phyloP scores from a whole-genome alignment of 805 yeast species.

The Suhomyces prunicola region DNA sequence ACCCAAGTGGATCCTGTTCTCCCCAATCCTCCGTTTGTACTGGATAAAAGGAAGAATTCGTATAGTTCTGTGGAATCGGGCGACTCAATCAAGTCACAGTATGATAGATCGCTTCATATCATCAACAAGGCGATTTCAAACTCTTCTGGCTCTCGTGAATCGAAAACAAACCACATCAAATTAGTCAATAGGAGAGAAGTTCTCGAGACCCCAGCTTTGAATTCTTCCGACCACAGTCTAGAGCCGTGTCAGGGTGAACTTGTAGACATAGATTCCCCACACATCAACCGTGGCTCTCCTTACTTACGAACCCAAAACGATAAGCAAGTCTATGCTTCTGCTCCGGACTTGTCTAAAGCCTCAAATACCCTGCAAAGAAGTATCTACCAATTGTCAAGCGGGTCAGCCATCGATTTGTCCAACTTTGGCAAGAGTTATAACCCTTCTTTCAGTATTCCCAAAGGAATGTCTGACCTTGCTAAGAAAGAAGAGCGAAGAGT shows the following conservation, averaged over 20 bases:
- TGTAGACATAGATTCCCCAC: background rate
- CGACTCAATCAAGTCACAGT: conserved; percentile 2
- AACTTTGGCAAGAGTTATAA: conserved; percentile 39
- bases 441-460: conserved; percentile 31
- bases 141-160: conserved; percentile 1
- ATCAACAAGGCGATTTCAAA: conserved; percentile 12
- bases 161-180: conserved; percentile 1
- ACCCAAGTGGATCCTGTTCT: background rate
- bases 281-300: background rate
- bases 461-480: conserved; percentile 10
- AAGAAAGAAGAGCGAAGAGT: conserved; percentile 5
- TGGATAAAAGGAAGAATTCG: conserved; percentile 1
- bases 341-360: conserved; percentile 12
- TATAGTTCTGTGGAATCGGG: conserved; percentile 6
- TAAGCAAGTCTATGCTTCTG: conserved; percentile 7
- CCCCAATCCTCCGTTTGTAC: conserved; percentile 5
- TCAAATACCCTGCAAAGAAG: background rate
- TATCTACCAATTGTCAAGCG: conserved; percentile 16
- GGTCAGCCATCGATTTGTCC: conserved; percentile 38
- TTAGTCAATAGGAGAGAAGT: background rate
- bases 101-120: conserved; percentile 9
- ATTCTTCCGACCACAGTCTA: background rate
- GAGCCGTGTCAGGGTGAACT: conserved; percentile 5
- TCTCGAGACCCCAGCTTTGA: background rate
- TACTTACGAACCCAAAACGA: background rate